Evolutionary conservation across 2,329 filamentous ascomycete species (phyloP).

Genomic region (Penicillium sp.): DNA sequence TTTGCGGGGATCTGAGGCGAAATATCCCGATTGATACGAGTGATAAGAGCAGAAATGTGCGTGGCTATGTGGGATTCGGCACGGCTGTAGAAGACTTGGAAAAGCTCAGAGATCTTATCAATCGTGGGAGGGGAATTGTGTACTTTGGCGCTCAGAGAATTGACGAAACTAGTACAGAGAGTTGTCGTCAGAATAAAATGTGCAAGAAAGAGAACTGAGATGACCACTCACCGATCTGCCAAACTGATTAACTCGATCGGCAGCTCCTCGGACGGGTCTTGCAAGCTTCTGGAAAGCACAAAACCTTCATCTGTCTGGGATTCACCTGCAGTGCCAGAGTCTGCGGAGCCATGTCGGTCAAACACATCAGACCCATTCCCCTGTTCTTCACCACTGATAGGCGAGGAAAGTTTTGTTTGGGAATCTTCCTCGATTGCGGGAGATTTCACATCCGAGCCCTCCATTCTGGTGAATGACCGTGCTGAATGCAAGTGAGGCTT

Average conservation of each 20-base stretch:
- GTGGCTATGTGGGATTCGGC: slow-evolving; percentile 81
- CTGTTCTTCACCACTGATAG: slow-evolving; percentile 26
- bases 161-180: slow-evolving; percentile 68
- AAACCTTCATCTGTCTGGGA: slow-evolving; percentile 35
- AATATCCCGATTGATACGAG: slow-evolving; percentile 67
- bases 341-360: slow-evolving; percentile 42
- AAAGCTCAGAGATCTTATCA: slow-evolving; percentile 77
- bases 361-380: slow-evolving; percentile 42
- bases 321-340: slow-evolving; percentile 32
- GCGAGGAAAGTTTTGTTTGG: slow-evolving; percentile 22
- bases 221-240: slow-evolving; percentile 68
- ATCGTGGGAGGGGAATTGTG: slow-evolving; percentile 80
- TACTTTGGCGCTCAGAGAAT: slow-evolving; percentile 82
- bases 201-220: neutral
- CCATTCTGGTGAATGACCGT: slow-evolving; percentile 38
- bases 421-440: slow-evolving; percentile 27
- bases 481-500: slow-evolving; percentile 29
- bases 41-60: slow-evolving; percentile 77
- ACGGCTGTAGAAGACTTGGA: slow-evolving; percentile 88
- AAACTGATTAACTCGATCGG: slow-evolving; percentile 91
- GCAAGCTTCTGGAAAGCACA: slow-evolving; percentile 38
- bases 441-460: slow-evolving; percentile 21
- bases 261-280: slow-evolving; percentile 79
- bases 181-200: neutral
- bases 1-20: slow-evolving; percentile 59